phyloP scores from a whole-genome alignment of 1,284 basidiomycete species.

The Tremellales sp. region DNA sequence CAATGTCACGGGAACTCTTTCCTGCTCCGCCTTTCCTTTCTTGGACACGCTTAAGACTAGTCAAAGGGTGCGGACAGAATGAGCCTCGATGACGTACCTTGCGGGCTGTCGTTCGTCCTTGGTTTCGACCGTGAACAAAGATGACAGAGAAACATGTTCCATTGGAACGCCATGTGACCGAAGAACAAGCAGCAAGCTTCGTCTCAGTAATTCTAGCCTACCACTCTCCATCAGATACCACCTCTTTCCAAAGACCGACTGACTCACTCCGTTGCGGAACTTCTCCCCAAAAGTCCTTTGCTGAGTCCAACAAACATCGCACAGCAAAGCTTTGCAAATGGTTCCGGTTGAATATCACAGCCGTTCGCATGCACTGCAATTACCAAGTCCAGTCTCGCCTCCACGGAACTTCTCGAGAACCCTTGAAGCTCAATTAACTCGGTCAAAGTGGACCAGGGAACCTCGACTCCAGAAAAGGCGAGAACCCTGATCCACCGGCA shows the following conservation, averaged over 20 bases:
- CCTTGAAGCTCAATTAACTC: conserved; percentile 20
- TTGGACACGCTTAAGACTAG: conserved; percentile 12
- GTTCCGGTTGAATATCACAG: conserved; percentile 16
- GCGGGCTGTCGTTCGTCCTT: conserved; percentile 14
- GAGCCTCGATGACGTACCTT: conserved; percentile 7
- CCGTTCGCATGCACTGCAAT: conserved; percentile 31
- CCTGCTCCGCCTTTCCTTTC: conserved; percentile 9
- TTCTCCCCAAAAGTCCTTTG: conserved; percentile 3
- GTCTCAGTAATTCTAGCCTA: conserved; percentile 15
- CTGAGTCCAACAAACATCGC: conserved; percentile 16
- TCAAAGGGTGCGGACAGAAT: neutral
- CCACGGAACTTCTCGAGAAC: conserved; percentile 1
- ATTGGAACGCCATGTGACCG: conserved; percentile 26
- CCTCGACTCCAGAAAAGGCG: conserved; percentile 63
- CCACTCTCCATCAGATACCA: neutral
- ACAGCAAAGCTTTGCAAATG: conserved; percentile 24
- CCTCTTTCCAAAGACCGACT: neutral
- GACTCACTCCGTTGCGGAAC: conserved; percentile 5
- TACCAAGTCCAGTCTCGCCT: conserved; percentile 30
- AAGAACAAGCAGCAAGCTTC: conserved; percentile 19
- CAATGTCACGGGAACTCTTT: conserved; percentile 12
- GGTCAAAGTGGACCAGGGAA: conserved; percentile 50
- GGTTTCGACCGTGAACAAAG: conserved; percentile 9
- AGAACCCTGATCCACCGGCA: conserved; percentile 64
- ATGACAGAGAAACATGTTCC: conserved; percentile 17